phyloP scores from a whole-genome alignment of 2,329 filamentous ascomycete genomes.

The Cladophialophora bantiana region DNA sequence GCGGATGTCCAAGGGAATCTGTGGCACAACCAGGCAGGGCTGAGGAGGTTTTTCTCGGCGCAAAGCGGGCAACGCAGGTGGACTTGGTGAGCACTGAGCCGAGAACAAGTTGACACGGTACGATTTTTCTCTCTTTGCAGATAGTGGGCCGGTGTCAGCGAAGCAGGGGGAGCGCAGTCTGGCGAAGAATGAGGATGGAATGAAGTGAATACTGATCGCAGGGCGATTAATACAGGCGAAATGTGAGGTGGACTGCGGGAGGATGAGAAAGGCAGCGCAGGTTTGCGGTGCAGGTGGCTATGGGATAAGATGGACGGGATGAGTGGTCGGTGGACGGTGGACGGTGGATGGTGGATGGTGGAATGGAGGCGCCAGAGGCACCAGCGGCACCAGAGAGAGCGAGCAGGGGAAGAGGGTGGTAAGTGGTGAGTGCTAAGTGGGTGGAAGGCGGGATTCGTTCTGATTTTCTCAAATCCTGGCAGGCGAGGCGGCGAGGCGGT shows the following conservation, averaged over 20 bases:
- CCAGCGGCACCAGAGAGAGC: no score
- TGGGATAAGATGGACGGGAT: slow-evolving; percentile 25
- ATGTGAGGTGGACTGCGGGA: slow-evolving; percentile 13
- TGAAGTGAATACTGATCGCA: slow-evolving; percentile 20
- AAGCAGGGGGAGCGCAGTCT: background rate
- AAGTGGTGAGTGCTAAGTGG: slow-evolving; percentile 17
- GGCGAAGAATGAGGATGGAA: slow-evolving; percentile 7
- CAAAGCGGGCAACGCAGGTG: slow-evolving; percentile 27
- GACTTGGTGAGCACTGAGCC: slow-evolving; percentile 18
- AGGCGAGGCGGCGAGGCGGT: slow-evolving; percentile 29
- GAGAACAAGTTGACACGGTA: slow-evolving; percentile 14
- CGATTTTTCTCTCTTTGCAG: slow-evolving; percentile 14
- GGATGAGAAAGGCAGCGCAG: slow-evolving; percentile 9
- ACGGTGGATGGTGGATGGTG: background rate
- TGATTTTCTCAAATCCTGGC: slow-evolving; percentile 35
- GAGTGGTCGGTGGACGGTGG: slow-evolving; percentile 14
- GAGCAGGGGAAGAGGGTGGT: background rate
- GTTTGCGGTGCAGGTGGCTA: slow-evolving; percentile 8
- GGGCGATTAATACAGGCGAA: slow-evolving; percentile 18
- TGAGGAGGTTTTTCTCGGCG: slow-evolving; percentile 35
- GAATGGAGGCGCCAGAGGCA: background rate
- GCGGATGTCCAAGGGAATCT: slow-evolving; percentile 20
- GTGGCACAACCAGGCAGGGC: slow-evolving; percentile 32
- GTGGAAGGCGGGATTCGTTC: slow-evolving; percentile 31
- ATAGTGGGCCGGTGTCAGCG: background rate